A percentile compares a stretch with the other conserved stretches of the same genome.
phyloP scores from a whole-genome alignment of 768 basidiomycete species.

The Leccinellum luteum region DNA sequence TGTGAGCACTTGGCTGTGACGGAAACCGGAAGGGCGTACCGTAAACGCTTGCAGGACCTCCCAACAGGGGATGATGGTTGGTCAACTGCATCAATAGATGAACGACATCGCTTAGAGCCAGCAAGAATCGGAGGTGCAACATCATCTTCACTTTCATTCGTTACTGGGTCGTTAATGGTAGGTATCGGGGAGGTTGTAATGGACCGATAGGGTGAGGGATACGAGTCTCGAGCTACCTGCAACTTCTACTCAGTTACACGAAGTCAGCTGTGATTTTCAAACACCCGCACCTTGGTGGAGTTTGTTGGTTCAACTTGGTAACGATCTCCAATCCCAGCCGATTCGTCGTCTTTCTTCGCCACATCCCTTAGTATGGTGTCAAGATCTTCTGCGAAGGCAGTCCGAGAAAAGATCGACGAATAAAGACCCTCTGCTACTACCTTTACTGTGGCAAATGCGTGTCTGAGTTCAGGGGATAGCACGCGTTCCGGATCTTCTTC shows the following conservation, averaged over 20 bases:
- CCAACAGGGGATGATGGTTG: not conserved
- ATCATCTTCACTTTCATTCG: slow-evolving; percentile 5
- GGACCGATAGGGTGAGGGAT: slow-evolving; percentile 19
- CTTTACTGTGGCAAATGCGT: slow-evolving; percentile 33
- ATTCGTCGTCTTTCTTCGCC: slow-evolving; percentile 10
- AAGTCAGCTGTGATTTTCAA: not conserved
- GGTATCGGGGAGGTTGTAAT: slow-evolving; percentile 6
- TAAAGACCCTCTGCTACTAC: slow-evolving; percentile 31
- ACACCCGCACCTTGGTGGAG: not conserved
- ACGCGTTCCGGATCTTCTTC: slow-evolving; percentile 13
- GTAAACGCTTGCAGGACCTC: slow-evolving; percentile 21
- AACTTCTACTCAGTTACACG: not conserved
- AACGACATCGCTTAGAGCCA: slow-evolving; percentile 22
- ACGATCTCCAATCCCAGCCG: no score
- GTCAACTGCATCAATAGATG: not conserved
- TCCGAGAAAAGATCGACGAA: slow-evolving; percentile 25
- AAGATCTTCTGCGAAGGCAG: slow-evolving; percentile 27
- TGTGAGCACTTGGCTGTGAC: accelerated
- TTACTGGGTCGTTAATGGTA: slow-evolving; percentile 1
- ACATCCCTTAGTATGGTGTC: slow-evolving; percentile 31
- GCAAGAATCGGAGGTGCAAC: slow-evolving; percentile 11
- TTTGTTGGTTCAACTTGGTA: not conserved
- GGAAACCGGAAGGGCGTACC: slow-evolving; percentile 8
- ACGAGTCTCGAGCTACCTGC: slow-evolving; percentile 1
- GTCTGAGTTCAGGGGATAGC: slow-evolving; percentile 15